A percentile compares a stretch with the other conserved stretches of the same genome.
These are phyloP conservation scores for Daldinia grandis DNA, from an alignment of 495 filamentous ascomycete genomes.

Conservation along the genomic window DNA sequence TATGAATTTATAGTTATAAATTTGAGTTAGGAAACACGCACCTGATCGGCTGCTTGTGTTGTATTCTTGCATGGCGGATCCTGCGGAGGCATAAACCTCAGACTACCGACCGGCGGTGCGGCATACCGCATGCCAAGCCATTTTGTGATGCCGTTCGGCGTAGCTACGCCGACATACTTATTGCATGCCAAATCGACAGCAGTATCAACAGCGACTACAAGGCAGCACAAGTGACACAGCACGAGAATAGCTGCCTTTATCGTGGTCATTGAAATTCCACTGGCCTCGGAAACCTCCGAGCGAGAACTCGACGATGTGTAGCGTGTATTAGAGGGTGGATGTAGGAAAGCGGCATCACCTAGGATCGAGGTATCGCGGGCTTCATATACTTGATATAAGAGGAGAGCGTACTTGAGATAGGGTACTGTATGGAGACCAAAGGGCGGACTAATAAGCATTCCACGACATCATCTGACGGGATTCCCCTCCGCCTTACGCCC, in stretches of 20 bases:
- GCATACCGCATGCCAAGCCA: slow-evolving; percentile 76
- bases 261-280: slow-evolving; percentile 26
- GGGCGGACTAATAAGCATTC: slow-evolving; percentile 25
- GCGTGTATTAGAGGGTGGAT: slow-evolving; percentile 10
- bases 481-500: slow-evolving; percentile 16
- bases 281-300: slow-evolving; percentile 30
- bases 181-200: slow-evolving; percentile 40
- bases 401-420: not conserved
- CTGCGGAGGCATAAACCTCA: slow-evolving; percentile 67
- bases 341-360: slow-evolving; percentile 9
- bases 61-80: slow-evolving; percentile 54
- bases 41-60: slow-evolving; percentile 32
- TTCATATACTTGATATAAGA: slow-evolving; percentile 24
- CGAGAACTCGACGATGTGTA: slow-evolving; percentile 13
- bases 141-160: slow-evolving; percentile 58
- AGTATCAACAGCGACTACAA: slow-evolving; percentile 24
- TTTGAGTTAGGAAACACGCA: slow-evolving; percentile 12
- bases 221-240: slow-evolving; percentile 31
- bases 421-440: slow-evolving; percentile 13
- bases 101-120: slow-evolving; percentile 62
- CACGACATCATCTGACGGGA: slow-evolving; percentile 31
- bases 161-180: slow-evolving; percentile 32
- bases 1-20: not conserved
- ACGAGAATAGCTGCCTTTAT: slow-evolving; percentile 26
- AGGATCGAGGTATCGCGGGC: slow-evolving; percentile 9